Evolutionary conservation across 306 rosid species (phyloP), one percentile per base, ranked within the genome.

Genomic region (Prosopis cineraria): DNA sequence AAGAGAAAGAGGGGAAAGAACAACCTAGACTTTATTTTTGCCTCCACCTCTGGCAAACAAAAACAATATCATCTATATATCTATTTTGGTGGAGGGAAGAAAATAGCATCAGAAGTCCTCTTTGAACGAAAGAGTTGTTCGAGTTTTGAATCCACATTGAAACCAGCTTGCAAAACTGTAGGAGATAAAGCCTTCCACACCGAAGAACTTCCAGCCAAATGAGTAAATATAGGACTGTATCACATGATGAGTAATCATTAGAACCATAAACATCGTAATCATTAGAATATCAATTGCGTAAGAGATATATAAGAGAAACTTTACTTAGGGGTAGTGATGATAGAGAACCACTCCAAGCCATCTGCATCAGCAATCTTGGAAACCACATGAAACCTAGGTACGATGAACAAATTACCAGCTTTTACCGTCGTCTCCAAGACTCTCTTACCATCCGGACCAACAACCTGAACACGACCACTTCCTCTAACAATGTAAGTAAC

Each of bases 271-370:
- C 48, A 44, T 44, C n/a, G n/a, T n/a, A n/a, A n/a, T n/a, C n/a
- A n/a, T n/a, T n/a, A n/a, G n/a, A n/a, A n/a, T n/a, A n/a, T n/a
- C n/a, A n/a, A n/a, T n/a, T n/a, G n/a, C n/a, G n/a, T n/a, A n/a
- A n/a, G n/a, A n/a, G n/a, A n/a, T n/a, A n/a, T n/a, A n/a, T n/a
- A n/a, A n/a, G 25, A n/a, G 20, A 45, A 45, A 52, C 58, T 20
- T 20, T 52, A 52, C 58, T 52, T 52, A 20, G 58, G 58, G 10
- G 58, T 52, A 7, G 27, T 52, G 27, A 52, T 52, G 58, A 52
- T 52, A 52, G 58, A 52, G 27, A 52, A 52, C 58, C 58, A 52
- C 10, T 52, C 58, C 58, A 52, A n/a, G n/a, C 58, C 58, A n/a
- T 20, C 24, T 1, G 13, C 27, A 52, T 52, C 13, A 52, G 58